phyloP scores from a whole-genome alignment of 371 early-diverging fungal species.

The Umbelopsis sp. region DNA sequence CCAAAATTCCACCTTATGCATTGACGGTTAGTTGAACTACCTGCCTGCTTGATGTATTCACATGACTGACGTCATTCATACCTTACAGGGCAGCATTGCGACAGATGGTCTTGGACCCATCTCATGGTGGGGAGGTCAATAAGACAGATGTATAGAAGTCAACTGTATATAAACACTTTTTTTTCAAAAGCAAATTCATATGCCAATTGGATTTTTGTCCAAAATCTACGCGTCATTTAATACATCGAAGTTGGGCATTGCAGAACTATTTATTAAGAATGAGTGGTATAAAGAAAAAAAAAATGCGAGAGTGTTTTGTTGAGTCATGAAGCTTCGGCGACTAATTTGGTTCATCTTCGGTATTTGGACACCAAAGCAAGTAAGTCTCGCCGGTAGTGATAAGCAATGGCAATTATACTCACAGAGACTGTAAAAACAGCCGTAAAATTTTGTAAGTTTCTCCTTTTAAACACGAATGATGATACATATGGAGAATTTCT shows the following conservation, averaged over 20 bases:
- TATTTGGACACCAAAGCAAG: not conserved
- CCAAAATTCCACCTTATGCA: constrained; percentile 64
- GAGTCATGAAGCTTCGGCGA: not conserved
- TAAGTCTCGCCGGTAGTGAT: not conserved
- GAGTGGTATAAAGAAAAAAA: not conserved
- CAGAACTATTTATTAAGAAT: not conserved
- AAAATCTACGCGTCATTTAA: not conserved
- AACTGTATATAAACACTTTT: constrained; percentile 7
- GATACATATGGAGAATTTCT: not conserved
- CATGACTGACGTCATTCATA: not conserved
- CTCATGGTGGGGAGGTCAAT: constrained; percentile 74
- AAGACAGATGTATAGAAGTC: not conserved
- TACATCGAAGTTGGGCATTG: not conserved
- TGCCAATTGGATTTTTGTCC: not conserved
- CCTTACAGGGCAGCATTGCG: constrained; percentile 62
- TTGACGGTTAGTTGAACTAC: constrained; percentile 48
- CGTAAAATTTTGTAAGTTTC: not conserved
- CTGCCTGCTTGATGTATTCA: not conserved
- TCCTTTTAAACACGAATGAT: not conserved
- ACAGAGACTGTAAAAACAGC: not conserved
- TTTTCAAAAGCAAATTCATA: not conserved
- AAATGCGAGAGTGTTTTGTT: not conserved
- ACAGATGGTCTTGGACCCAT: constrained; percentile 77
- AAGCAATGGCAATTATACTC: not conserved
- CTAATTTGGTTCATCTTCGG: not conserved